Percentiles rank a stretch among this genome's conserved stretches.
Evolutionary conservation across 768 basidiomycete genomes (phyloP).

Genomic region (Tephrocybe rancida): DNA sequence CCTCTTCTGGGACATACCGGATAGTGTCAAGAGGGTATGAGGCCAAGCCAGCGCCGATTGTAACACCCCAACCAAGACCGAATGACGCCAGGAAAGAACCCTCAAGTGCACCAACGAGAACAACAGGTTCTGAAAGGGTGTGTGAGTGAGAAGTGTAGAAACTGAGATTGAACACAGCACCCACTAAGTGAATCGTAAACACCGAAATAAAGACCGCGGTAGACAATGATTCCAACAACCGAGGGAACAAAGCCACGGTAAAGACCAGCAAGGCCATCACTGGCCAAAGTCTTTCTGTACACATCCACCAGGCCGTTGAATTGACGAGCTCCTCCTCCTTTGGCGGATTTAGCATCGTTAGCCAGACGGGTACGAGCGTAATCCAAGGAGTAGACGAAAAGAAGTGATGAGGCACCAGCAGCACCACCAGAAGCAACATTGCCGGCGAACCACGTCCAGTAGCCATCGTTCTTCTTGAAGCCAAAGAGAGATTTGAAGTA

Average conservation of each 20-base stretch:
- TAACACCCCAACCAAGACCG: slow-evolving; percentile 98
- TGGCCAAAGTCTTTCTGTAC: slow-evolving; percentile 95
- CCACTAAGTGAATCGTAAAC: slow-evolving; percentile 91
- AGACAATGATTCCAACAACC: slow-evolving; percentile 98
- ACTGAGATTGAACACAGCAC: slow-evolving; percentile 34
- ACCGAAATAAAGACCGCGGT: slow-evolving; percentile 99
- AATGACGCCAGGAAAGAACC: slow-evolving; percentile 98
- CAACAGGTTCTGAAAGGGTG: slow-evolving; percentile 84
- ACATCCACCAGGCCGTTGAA: slow-evolving; percentile 99
- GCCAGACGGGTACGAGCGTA: slow-evolving; percentile 99
- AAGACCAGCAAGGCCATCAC: slow-evolving; percentile 97
- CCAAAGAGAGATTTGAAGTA: slow-evolving; percentile 99
- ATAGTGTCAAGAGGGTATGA: slow-evolving; percentile 95
- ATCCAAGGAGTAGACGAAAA: slow-evolving; percentile 99
- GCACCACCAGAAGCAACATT: slow-evolving; percentile 99
- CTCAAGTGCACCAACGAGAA: slow-evolving; percentile 93
- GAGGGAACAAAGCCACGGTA: slow-evolving; percentile 99
- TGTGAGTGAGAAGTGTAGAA: slow-evolving; percentile 19
- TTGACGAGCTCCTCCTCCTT: slow-evolving; percentile 89
- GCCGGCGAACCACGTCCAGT: slow-evolving; percentile 98
- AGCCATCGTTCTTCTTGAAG: slow-evolving; percentile 97
- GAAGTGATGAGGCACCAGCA: slow-evolving; percentile 96
- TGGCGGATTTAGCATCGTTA: slow-evolving; percentile 95
- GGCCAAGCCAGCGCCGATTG: slow-evolving; percentile 98
- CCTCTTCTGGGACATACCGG: slow-evolving; percentile 50